Evolutionary conservation across 495 filamentous ascomycete species (phyloP).

Genomic region (Tuber brumale): DNA sequence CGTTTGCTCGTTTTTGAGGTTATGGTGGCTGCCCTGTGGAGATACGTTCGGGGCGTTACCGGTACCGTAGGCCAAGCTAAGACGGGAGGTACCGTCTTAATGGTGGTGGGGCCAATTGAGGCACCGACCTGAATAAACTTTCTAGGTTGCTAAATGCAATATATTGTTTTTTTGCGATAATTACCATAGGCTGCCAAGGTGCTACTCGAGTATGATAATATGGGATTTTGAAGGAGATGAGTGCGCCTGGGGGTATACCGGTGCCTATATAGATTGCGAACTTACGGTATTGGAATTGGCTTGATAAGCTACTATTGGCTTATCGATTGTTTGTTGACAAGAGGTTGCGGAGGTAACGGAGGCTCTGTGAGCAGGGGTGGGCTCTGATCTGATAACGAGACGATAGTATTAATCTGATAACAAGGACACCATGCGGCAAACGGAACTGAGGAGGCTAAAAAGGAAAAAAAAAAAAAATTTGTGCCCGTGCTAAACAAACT

Average conservation of each 20-base stretch:
- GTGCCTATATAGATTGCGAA: no score
- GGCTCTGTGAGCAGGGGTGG: neutral
- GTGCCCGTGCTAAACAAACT: constrained; percentile 1
- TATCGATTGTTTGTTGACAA: neutral
- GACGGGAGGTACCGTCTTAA: neutral
- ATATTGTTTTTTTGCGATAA: neutral
- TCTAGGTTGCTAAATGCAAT: neutral
- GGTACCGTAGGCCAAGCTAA: neutral
- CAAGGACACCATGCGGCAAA: neutral
- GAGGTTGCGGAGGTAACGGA: neutral
- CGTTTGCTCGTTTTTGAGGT: neutral
- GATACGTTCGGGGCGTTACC: neutral
- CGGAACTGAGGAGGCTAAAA: neutral
- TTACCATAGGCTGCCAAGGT: neutral
- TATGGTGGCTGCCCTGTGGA: neutral
- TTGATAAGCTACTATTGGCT: neutral
- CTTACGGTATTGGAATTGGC: neutral
- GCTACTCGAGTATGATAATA: neutral
- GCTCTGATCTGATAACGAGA: neutral
- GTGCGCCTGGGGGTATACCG: neutral
- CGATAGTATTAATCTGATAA: neutral
- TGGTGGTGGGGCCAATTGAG: neutral
- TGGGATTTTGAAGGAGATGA: neutral
- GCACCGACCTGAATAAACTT: neutral
- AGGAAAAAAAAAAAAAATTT: neutral